Conservation (phyloP, 108 stramenopile species). For the Poteriospumella lacustris region DNA sequence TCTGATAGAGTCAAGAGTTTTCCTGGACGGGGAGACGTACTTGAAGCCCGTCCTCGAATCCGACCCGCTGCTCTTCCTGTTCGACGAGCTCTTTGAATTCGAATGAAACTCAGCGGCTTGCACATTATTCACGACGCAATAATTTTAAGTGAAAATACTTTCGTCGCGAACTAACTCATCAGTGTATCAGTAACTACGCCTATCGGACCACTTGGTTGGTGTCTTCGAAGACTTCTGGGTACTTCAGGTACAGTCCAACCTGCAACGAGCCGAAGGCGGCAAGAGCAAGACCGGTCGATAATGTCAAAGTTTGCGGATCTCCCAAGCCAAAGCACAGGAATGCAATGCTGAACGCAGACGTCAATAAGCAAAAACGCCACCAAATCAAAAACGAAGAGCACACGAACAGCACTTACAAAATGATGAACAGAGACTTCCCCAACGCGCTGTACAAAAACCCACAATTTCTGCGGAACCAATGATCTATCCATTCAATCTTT, state of each 20-base stretch:
- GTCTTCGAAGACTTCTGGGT: constrained; percentile 21
- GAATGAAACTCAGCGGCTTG: not conserved
- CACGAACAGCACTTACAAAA: constrained; percentile 13
- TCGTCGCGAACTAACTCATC: not conserved
- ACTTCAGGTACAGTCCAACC: constrained; percentile 22
- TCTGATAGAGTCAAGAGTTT: too few relatives aligned
- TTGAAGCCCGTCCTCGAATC: not conserved
- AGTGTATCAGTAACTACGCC: not conserved
- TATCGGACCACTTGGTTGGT: too few relatives aligned
- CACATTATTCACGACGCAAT: not conserved
- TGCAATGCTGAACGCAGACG: constrained; percentile 15
- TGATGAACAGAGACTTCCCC: constrained; percentile 27
- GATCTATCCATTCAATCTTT: not conserved
- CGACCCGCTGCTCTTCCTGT: not conserved
- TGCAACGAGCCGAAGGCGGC: not conserved
- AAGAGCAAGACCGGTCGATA: not conserved
- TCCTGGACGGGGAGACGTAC: not conserved
- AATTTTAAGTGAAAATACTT: not conserved
- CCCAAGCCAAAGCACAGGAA: constrained; percentile 25
- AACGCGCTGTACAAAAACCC: constrained; percentile 18
- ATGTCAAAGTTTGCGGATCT: constrained; percentile 4
- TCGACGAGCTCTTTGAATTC: not conserved
- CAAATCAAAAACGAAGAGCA: not conserved
- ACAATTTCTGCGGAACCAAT: constrained; percentile 24
- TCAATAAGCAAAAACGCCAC: not conserved